Percentiles rank a stretch among this genome's conserved stretches.
phyloP scores from a whole-genome alignment of 2,329 filamentous ascomycete species.

The Chrysoporthe puriensis region DNA sequence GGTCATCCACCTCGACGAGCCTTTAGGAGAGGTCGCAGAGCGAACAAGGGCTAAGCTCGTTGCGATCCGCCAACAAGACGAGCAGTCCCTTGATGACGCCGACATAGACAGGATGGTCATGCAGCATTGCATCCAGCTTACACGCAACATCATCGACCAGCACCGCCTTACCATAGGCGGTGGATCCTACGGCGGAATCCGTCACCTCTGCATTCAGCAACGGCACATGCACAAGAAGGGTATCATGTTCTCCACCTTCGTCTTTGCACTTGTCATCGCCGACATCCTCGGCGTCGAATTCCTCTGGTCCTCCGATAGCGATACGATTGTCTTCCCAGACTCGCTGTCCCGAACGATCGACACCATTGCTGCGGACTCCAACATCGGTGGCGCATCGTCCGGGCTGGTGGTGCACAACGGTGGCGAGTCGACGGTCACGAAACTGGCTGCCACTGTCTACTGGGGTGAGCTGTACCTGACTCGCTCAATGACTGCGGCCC shows the following conservation, averaged over 20 bases:
- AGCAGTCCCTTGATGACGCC: conserved; percentile 9
- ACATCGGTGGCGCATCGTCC: conserved; percentile 39
- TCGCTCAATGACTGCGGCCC: conserved; percentile 32
- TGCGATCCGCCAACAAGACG: conserved; percentile 13
- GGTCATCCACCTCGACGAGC: conserved; percentile 34
- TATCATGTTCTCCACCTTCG: conserved; percentile 43
- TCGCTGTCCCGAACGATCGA: conserved; percentile 36
- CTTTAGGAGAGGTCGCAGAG: conserved; percentile 35
- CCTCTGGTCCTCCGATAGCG: conserved; percentile 43
- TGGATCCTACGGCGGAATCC: conserved; percentile 1
- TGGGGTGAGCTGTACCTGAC: conserved; percentile 42
- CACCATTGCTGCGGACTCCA: conserved; percentile 38
- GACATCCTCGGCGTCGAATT: conserved; percentile 39
- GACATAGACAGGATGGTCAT: conserved; percentile 21
- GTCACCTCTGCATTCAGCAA: conserved; percentile 37
- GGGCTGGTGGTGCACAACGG: conserved; percentile 41
- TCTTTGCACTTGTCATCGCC: conserved; percentile 39
- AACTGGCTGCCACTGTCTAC: conserved; percentile 39
- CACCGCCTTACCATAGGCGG: conserved; percentile 7
- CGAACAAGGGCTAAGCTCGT: conserved; percentile 27
- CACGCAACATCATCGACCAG: conserved; percentile 15
- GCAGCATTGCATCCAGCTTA: conserved; percentile 19
- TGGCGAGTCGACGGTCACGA: conserved; percentile 36
- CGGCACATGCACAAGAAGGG: conserved; percentile 44
- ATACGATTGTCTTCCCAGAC: conserved; percentile 38